Base-by-base conservation (phyloP, 2,329 filamentous ascomycete genomes). In the Phialophora macrospora region DNA sequence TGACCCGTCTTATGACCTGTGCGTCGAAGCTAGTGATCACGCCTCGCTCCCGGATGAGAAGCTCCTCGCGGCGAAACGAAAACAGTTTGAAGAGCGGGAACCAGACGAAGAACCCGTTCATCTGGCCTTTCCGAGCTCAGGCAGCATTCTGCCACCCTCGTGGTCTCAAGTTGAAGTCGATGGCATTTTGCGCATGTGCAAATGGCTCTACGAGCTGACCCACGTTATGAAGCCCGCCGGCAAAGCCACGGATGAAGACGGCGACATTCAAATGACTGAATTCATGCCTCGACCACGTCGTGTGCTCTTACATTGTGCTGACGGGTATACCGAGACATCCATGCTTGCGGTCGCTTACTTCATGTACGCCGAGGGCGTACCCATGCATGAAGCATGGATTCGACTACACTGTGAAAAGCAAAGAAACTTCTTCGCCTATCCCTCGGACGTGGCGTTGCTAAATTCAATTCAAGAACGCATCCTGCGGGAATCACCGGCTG, bases 341-440 rank as follows among this genome's bases (percentile, higher is more conserved):
- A 84, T 99, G 77, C 83, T 99, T 20, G 92, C 87, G 1, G 87
- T 99, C 46, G 92, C 94, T 9, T 99, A 99, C 78, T 92, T 90
- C 75, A 96, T 96, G 84, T 99, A 93, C 77, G 92, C 91, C 61
- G 92, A 95, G 68, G 92, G 92, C 6, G 82, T 88, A 11, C 85
- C 93, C 0, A 85, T 94, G 0, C 90, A 93, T 30, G 87, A 93
- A 63, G 93, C 95, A 8, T 98, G 93, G 93, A 82, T 98, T 9
- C 84, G 87, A 65, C 82, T 99, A 56, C 95, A 99, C 76, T 88
- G 88, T 11, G 84, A 87, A 12, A 92, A 90, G 76, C 84, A 87
- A 63, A 90, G 95, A 66, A 98, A 99, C 75, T 97, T 98, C 80
- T 99, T 99, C 75, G 93, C 95, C 0, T 98, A 98, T 72, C 90